Conservation (phyloP, 345 rosid species). For the Garcia nutans region DNA sequence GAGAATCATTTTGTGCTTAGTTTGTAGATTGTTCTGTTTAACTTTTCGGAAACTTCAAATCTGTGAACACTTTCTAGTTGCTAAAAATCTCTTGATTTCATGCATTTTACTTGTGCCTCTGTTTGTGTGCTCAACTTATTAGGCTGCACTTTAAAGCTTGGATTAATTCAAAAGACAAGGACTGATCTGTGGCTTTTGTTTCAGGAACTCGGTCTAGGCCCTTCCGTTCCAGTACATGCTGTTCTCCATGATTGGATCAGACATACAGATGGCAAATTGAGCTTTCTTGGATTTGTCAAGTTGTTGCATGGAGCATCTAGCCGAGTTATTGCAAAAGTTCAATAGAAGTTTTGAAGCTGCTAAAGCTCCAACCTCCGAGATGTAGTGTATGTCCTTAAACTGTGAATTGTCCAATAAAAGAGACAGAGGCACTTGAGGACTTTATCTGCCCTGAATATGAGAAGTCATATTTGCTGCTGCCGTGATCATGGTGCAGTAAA, state of each 20-base stretch:
- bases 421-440: background rate
- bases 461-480: background rate
- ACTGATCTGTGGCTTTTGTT: constrained; percentile 8
- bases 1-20: background rate
- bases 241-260: constrained; percentile 39
- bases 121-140: too few species aligned
- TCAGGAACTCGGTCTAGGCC: constrained; percentile 96
- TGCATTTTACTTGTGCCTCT: background rate
- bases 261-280: constrained; percentile 35
- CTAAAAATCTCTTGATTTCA: background rate
- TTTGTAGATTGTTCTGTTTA: background rate
- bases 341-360: constrained; percentile 10
- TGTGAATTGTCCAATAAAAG: background rate
- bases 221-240: constrained; percentile 43
- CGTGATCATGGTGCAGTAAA: constrained; percentile 7
- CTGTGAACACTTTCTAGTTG: background rate
- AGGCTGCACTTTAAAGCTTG: too few species aligned
- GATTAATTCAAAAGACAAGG: background rate
- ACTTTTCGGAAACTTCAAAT: background rate
- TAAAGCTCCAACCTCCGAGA: background rate
- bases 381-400: background rate
- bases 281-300: constrained; percentile 75
- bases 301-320: constrained; percentile 85
- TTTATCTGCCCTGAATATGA: background rate
- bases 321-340: constrained; percentile 34